A percentile compares a stretch with the other conserved stretches of the same genome.
Conservation (phyloP, 2,329 filamentous ascomycete species). For the Colletotrichum neosansevieriae region DNA sequence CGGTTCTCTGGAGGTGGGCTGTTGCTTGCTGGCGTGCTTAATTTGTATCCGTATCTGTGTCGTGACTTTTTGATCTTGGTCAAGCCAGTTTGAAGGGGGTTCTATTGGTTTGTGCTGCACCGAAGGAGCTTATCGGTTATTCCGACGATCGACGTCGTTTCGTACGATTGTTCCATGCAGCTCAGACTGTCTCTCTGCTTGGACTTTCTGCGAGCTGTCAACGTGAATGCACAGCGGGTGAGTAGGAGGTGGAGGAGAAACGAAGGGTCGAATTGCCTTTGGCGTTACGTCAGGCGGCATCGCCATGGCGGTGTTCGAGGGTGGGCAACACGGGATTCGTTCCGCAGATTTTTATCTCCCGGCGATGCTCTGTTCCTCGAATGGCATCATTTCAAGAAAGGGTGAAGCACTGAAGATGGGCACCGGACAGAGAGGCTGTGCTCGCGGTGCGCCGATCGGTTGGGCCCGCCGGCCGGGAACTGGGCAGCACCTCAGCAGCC, state of each 20-base stretch:
- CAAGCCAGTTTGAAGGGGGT: neutral
- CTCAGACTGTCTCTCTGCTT: constrained; percentile 13
- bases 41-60: neutral
- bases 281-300: constrained; percentile 21
- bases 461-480: constrained; percentile 31
- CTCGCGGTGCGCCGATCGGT: constrained; percentile 16
- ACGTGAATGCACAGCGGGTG: neutral
- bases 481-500: neutral
- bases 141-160: constrained; percentile 1
- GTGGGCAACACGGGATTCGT: neutral
- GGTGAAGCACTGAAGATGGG: neutral
- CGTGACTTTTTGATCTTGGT: neutral
- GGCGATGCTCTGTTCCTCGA: neutral
- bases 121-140: constrained; percentile 18
- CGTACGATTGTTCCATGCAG: neutral
- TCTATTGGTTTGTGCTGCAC: constrained; percentile 4
- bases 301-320: neutral
- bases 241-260: neutral
- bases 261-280: constrained; percentile 18
- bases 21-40: neutral
- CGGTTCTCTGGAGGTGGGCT: constrained; percentile 2
- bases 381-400: neutral
- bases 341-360: constrained; percentile 3
- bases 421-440: constrained; percentile 20
- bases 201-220: constrained; percentile 8